Percentiles rank a stretch among this genome's conserved stretches.
These are phyloP conservation scores for Uronychia binucleata DNA, from an alignment of 73 alveolate species.

Conservation along the genomic window DNA sequence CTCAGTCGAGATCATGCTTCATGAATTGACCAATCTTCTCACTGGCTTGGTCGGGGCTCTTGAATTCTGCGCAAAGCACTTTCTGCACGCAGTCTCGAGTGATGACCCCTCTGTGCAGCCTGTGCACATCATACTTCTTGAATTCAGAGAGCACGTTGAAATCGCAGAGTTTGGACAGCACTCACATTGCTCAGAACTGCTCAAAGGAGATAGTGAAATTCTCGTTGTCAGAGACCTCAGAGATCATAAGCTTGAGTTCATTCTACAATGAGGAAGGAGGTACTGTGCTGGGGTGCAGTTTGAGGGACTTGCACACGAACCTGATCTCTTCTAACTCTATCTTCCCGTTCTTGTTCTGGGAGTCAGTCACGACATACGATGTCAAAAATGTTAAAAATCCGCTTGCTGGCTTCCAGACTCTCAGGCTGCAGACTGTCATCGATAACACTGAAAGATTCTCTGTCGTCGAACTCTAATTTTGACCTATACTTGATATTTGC, in stretches of 20 bases:
- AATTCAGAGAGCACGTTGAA: slow-evolving; percentile 50
- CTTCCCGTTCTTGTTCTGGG: slow-evolving; percentile 1
- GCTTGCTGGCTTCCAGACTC: not conserved
- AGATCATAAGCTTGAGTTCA: slow-evolving; percentile 43
- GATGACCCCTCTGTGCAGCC: slow-evolving; percentile 46
- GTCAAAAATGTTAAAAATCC: slow-evolving; percentile 2
- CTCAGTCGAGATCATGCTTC: slow-evolving; percentile 56
- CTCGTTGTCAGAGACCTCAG: slow-evolving; percentile 37
- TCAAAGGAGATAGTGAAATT: slow-evolving; percentile 44
- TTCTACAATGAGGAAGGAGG: too few species aligned
- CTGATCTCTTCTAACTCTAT: slow-evolving; percentile 4
- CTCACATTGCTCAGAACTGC: slow-evolving; percentile 58
- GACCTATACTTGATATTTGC: too few species aligned
- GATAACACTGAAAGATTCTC: too few species aligned
- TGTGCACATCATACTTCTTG: slow-evolving; percentile 53
- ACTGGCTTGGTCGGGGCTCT: slow-evolving; percentile 3
- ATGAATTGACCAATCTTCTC: slow-evolving; percentile 20
- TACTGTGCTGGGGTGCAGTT: slow-evolving; percentile 9
- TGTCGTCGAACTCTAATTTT: too few species aligned
- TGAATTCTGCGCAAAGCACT: slow-evolving; percentile 43
- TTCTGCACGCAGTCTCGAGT: slow-evolving; percentile 42
- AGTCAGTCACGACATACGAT: not conserved
- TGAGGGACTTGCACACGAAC: not conserved
- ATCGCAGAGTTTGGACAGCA: slow-evolving; percentile 37
- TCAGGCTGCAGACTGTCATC: too few species aligned